These are phyloP conservation scores for Aspergillus steynii DNA, from an alignment of 495 filamentous ascomycete genomes.

Conservation along the genomic window DNA sequence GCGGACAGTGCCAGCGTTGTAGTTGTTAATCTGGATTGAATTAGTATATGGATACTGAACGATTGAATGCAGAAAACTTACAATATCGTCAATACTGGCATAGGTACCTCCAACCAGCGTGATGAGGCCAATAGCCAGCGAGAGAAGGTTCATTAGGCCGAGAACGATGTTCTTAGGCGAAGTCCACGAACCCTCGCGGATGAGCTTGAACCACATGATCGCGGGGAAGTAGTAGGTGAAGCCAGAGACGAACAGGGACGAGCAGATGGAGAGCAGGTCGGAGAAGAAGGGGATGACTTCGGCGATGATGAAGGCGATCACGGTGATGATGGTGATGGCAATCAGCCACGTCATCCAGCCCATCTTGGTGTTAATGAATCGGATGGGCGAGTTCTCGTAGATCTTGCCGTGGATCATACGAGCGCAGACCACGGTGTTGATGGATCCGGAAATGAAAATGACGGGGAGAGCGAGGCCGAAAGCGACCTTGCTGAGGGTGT, in stretches of 20 bases:
- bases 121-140: conserved; percentile 30
- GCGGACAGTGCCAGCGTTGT: conserved; percentile 38
- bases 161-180: conserved; percentile 32
- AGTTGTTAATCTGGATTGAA: conserved; percentile 39
- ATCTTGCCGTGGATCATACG: conserved; percentile 62
- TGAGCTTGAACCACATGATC: conserved; percentile 62
- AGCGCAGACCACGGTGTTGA: conserved; percentile 58
- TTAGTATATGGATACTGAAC: conserved; percentile 5
- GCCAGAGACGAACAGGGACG: conserved; percentile 62
- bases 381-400: conserved; percentile 53
- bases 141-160: conserved; percentile 22
- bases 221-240: conserved; percentile 68
- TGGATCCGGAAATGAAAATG: conserved; percentile 65
- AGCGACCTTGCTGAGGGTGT: conserved; percentile 61
- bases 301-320: conserved; percentile 64
- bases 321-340: conserved; percentile 52
- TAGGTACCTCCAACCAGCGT: conserved; percentile 53
- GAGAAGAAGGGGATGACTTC: conserved; percentile 69
- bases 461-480: conserved; percentile 74
- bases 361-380: conserved; percentile 58
- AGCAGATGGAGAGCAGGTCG: conserved; percentile 58
- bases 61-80: too few species aligned
- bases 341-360: conserved; percentile 59
- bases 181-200: conserved; percentile 42
- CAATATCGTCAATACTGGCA: conserved; percentile 55